Base-by-base conservation (phyloP, 306 rosid species). In the Prunus fruticosa region DNA sequence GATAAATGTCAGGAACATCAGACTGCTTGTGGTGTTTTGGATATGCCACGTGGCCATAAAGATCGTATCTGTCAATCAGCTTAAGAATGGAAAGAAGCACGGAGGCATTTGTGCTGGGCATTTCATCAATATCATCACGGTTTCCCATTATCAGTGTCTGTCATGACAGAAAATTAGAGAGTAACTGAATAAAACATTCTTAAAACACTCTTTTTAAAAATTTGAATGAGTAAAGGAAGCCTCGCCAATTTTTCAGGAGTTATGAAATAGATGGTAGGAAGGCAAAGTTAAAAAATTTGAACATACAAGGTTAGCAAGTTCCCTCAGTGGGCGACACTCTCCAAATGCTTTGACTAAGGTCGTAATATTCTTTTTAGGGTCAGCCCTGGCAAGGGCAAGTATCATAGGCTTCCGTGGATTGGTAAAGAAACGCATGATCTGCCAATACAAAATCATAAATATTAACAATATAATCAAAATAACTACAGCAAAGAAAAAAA, bases 331-430 rank as follows among this genome's bases (percentile, higher is more conserved):
- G 46, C 87, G 88, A 65, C 93, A 89, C 85, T 86, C 93, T 79
- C 93, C 93, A 82, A 86, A 88, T 66, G 90, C 93, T 78, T 88
- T 88, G 76, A 88, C 90, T 54, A 88, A 77, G 66, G 88, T 89
- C 0, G 87, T 82, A 71, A 89, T 85, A 72, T 89, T 86, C 64
- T 89, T 89, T 64, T 89, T 86, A 27, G 93, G 93, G 72, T 89
- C 90, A 82, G 90, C 89, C 63, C 93, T 83, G 7, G 93, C 93
- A 83, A 89, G 93, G 27, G 89, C 90, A 76, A 89, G 93, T 82
- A 86, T 86, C 93, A 86, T 89, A 28, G 90, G 93, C 83, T 89
- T 89, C 72, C 84, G 89, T 15, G 93, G 93, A 79, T 86, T 89
- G 72, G 89, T 75, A 75, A 89, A 89, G 84, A 89, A 89, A 28